Base-by-base conservation (phyloP, 2,329 filamentous ascomycete species). In the Blastomyces parvus region DNA sequence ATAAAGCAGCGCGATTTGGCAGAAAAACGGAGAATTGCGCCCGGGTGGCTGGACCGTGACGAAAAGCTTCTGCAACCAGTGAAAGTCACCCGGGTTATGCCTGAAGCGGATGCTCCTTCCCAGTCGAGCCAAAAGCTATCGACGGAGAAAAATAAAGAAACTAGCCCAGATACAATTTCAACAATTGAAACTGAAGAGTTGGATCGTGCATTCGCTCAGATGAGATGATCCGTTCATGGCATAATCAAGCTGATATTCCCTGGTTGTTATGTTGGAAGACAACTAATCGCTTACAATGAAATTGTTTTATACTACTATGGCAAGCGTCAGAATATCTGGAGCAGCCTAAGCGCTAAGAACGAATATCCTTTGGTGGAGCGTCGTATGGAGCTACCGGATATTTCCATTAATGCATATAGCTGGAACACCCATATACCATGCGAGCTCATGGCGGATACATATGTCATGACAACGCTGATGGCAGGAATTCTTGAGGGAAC, bases 31-130 rank as follows among this genome's bases (percentile, higher is more conserved):
- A 76, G 84, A 42, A 79, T 86, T 59, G 85, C 85, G 60, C 85
- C 85, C 0, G 85, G 85, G 0, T 88, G 85, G 84, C 71, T 88
- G 68, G 85, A 88, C 69, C 77, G 84, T 30, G 81, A 84, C 36
- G 82, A 83, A 71, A 83, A 83, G 71, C 77, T 87, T 46, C 71
- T 88, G 57, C 82, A 83, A 70, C 85, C 84, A 14, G 75, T 69
- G 36, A 68, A 70, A 61, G 59, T 66, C 60, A 59, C 66, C 62
- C 64, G 60, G 25, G 62, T 64, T 25, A 53, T 64, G 4, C 64
- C 66, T 42, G 66, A 64, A 40, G 66, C 67, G 30, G 60, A 66
- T 22, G 64, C 67, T 38, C 66, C 64, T 60, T 77, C 74, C 62
- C 64, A 79, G 30, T 62, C 79, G 50, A 76, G 78, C 62, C 74